These are phyloP conservation scores for Talaromyces marneffei DNA, from an alignment of 2,329 filamentous ascomycete species.

Conservation along the genomic window DNA sequence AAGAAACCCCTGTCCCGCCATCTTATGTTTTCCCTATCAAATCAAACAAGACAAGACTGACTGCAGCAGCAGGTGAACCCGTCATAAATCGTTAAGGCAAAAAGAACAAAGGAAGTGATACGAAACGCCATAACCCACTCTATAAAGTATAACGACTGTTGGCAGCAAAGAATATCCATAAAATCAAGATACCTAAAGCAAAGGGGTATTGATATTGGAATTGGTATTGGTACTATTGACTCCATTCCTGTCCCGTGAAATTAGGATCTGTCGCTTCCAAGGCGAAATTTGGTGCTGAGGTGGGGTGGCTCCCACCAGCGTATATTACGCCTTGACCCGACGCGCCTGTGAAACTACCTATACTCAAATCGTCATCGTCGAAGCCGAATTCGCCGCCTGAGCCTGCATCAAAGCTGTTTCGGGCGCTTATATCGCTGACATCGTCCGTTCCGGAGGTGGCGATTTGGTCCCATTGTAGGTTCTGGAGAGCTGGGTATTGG, in stretches of 20 bases:
- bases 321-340: constrained; percentile 30
- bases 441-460: constrained; percentile 54
- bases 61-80: neutral
- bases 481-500: constrained; percentile 89
- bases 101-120: neutral
- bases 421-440: constrained; percentile 57
- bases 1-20: neutral
- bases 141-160: constrained; percentile 3
- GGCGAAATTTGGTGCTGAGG: constrained; percentile 24
- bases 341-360: constrained; percentile 18
- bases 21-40: neutral
- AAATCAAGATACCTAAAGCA: neutral
- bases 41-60: neutral
- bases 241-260: constrained; percentile 29
- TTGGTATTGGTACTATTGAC: constrained; percentile 9
- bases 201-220: neutral
- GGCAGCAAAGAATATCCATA: neutral
- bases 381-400: constrained; percentile 40
- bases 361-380: constrained; percentile 38
- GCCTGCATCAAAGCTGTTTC: constrained; percentile 48
- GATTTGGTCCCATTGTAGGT: constrained; percentile 81
- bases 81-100: neutral
- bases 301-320: constrained; percentile 7
- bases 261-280: constrained; percentile 25
- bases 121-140: constrained; percentile 3